Conservation (phyloP, 2,329 filamentous ascomycete genomes). For the Fusarium incarnatum region DNA sequence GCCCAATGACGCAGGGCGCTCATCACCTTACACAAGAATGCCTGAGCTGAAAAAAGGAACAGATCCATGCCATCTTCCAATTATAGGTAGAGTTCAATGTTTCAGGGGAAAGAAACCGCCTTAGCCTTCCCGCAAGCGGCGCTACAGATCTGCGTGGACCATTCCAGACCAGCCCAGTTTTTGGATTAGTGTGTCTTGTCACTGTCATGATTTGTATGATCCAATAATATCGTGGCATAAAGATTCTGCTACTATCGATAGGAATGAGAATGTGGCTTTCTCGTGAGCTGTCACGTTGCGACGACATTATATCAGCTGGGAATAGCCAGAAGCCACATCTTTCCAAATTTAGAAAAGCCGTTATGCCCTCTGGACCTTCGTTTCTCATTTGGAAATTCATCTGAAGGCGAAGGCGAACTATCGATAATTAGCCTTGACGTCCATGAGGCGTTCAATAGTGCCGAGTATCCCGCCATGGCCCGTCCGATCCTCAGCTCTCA, state of each 20-base stretch:
- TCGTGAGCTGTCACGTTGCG: not conserved
- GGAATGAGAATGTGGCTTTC: not conserved
- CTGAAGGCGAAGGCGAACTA: not conserved
- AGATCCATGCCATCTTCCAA: not conserved
- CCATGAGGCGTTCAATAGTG: not conserved
- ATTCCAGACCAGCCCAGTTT: not conserved
- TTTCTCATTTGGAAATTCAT: not conserved
- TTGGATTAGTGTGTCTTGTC: not conserved
- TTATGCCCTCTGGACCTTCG: fast-evolving
- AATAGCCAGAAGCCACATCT: not conserved
- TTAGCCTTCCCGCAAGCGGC: not conserved
- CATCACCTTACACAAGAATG: not conserved
- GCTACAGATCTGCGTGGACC: not conserved
- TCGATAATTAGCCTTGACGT: not conserved
- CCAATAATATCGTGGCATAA: not conserved
- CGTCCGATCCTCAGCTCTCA: not conserved
- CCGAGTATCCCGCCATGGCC: not conserved
- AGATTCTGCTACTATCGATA: not conserved
- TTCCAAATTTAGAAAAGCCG: not conserved
- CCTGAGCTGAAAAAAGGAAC: not conserved
- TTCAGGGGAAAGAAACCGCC: not conserved
- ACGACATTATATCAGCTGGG: not conserved
- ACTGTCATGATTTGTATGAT: not conserved
- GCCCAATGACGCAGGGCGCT: conserved; percentile 10
- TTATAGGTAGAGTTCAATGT: not conserved